Base-by-base conservation (phyloP, 2,329 filamentous ascomycete species). In the Exophiala aquamarina region DNA sequence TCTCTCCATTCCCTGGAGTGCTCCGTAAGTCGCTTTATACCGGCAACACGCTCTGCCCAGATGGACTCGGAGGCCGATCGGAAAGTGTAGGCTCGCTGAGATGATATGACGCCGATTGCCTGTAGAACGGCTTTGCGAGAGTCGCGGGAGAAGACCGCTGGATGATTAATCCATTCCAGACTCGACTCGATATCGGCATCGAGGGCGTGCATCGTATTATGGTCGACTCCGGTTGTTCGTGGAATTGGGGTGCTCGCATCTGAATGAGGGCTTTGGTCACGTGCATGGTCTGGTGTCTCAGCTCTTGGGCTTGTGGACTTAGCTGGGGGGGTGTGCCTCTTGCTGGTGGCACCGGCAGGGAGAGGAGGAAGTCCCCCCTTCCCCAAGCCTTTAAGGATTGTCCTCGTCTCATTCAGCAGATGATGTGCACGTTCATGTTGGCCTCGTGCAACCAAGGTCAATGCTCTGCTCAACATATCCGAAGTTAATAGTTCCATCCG, bases 401-500 rank as follows among this genome's bases (percentile, higher is more conserved):
- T 94, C 29, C 92, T 81, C 3, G 93, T 98, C 72, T 98, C 93
- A 55, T 86, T 88, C 29, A 98, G 77, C 3, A 98, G 81, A 46
- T 95, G 94, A 59, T 95, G 87, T 0, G 91, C 93, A 28, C 91
- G 86, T 62, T 98, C 93, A 64, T 96, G 89, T 69, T 97, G 92
- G 26, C 89, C 89, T 29, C 90, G 83, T 50, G 89, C 89, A 15
- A 97, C 91, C 15, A 98, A 79, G 0, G 90, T 95, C 51, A 98
- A 73, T 11, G 93, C 91, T 49, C 93, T 80, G 6, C 89, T 95
- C 54, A 98, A 79, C 93, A 98, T 98, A 66, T 98, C 93, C 1
- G 92, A 97, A 2, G 93, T 97, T 43, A 98, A 79, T 21, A 98
- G 76, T 69, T 98, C 93, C 93, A 98, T 98, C 36, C 93, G 86